Percentiles rank a stretch among this genome's conserved stretches.
Evolutionary conservation across 2,329 filamentous ascomycete genomes (phyloP).

Genomic region (Microascus cirrosus): DNA sequence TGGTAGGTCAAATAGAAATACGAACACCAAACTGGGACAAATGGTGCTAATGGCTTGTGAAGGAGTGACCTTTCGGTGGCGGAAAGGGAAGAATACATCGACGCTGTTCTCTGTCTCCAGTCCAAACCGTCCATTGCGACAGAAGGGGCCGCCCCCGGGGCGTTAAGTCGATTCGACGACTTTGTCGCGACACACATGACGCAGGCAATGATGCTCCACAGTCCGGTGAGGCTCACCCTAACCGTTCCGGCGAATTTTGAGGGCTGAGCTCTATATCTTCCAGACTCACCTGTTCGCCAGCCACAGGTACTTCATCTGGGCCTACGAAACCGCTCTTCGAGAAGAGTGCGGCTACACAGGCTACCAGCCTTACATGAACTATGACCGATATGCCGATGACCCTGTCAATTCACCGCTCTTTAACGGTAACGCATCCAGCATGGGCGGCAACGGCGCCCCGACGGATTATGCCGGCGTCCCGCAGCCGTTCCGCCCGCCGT

Average conservation of each 20-base stretch:
- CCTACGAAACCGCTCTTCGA: slow-evolving; percentile 18
- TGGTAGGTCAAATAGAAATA: neutral
- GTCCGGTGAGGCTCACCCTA: slow-evolving; percentile 3
- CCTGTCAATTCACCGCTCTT: slow-evolving; percentile 31
- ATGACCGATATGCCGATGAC: slow-evolving; percentile 18
- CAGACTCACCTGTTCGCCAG: slow-evolving; percentile 17
- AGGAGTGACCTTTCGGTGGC: no score
- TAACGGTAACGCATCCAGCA: slow-evolving; percentile 32
- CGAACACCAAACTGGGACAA: no score
- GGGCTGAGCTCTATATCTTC: neutral
- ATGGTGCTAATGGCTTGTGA: no score
- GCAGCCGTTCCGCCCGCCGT: slow-evolving; percentile 13
- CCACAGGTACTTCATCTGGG: slow-evolving; percentile 20
- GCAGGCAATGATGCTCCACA: slow-evolving; percentile 30
- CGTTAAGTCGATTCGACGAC: slow-evolving; percentile 34
- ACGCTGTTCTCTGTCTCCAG: slow-evolving; percentile 32
- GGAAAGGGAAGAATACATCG: slow-evolving; percentile 23
- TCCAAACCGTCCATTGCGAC: slow-evolving; percentile 21
- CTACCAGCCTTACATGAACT: slow-evolving; percentile 35
- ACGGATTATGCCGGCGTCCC: slow-evolving; percentile 13
- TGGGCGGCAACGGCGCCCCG: slow-evolving; percentile 30
- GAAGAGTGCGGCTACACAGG: slow-evolving; percentile 24
- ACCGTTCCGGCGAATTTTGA: no score
- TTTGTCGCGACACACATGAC: slow-evolving; percentile 37
- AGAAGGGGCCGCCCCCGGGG: slow-evolving; percentile 24